Conservation (phyloP, 2,329 filamentous ascomycete species). For the Colletotrichum euphorbiae region DNA sequence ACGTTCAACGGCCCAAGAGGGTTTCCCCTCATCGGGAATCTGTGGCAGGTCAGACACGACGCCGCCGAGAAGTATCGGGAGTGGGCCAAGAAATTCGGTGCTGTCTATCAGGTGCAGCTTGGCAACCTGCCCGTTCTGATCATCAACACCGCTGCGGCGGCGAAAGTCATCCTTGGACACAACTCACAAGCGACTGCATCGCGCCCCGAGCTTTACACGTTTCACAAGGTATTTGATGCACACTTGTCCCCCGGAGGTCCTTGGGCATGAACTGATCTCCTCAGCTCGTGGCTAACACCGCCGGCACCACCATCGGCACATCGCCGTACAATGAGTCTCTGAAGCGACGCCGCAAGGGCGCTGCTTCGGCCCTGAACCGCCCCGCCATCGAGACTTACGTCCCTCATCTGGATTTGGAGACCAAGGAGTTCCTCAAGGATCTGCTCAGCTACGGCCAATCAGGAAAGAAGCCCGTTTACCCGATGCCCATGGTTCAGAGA, state of each 20-base stretch:
- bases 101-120: slow-evolving; percentile 50
- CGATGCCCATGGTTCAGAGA: slow-evolving; percentile 71
- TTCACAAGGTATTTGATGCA: slow-evolving; percentile 55
- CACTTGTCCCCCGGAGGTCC: too few relatives aligned
- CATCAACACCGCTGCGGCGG: slow-evolving; percentile 74
- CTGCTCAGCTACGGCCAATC: slow-evolving; percentile 66
- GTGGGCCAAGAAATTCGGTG: slow-evolving; percentile 47
- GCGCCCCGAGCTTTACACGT: slow-evolving; percentile 72
- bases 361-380: slow-evolving; percentile 73
- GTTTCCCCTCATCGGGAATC: slow-evolving; percentile 65
- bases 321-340: slow-evolving; percentile 77
- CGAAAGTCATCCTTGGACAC: slow-evolving; percentile 73
- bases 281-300: slow-evolving; percentile 58
- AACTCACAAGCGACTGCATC: slow-evolving; percentile 75
- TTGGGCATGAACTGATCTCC: not conserved
- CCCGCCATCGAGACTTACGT: slow-evolving; percentile 75
- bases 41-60: slow-evolving; percentile 65
- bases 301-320: slow-evolving; percentile 65
- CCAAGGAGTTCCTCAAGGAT: slow-evolving; percentile 68
- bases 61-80: slow-evolving; percentile 48
- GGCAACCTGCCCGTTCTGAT: slow-evolving; percentile 70
- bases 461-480: slow-evolving; percentile 68
- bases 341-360: slow-evolving; percentile 73
- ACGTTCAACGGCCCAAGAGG: slow-evolving; percentile 61
- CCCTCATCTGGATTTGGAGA: slow-evolving; percentile 64